Conservation (phyloP, 2,329 filamentous ascomycete species). For the Calonectria honghensis region DNA sequence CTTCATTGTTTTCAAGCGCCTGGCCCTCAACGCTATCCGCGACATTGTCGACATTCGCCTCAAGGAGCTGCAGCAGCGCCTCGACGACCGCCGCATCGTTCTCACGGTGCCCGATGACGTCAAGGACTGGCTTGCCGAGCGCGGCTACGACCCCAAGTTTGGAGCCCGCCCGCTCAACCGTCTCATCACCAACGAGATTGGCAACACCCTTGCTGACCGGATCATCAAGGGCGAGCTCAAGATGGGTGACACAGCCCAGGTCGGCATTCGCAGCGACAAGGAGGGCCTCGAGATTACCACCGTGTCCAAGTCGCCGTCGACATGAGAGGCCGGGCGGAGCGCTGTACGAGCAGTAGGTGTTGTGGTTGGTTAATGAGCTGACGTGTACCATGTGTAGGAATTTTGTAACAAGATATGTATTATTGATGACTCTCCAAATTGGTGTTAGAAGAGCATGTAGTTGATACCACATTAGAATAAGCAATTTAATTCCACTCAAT, state of each 20-base stretch:
- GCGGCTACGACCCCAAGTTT: constrained; percentile 93
- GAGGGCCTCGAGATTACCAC: constrained; percentile 72
- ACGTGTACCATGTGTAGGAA: constrained; percentile 50
- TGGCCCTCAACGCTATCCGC: constrained; percentile 84
- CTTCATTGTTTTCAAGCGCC: constrained; percentile 95
- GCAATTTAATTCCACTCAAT: constrained; percentile 27
- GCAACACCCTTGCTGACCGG: constrained; percentile 90
- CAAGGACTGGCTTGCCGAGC: constrained; percentile 90
- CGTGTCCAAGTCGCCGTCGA: constrained; percentile 47
- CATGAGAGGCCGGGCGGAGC: constrained; percentile 17
- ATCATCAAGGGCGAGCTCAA: constrained; percentile 91
- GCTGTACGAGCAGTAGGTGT: not conserved
- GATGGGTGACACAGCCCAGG: constrained; percentile 82
- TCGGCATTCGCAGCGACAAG: constrained; percentile 79
- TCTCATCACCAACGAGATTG: constrained; percentile 91
- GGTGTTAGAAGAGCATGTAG: constrained; percentile 26
- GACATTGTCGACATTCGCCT: constrained; percentile 97
- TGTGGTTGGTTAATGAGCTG: constrained; percentile 48
- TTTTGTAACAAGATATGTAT: constrained; percentile 32
- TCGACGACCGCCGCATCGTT: constrained; percentile 89
- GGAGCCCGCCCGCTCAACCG: constrained; percentile 94
- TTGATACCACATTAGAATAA: constrained; percentile 37
- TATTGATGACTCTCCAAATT: constrained; percentile 32
- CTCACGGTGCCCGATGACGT: constrained; percentile 83
- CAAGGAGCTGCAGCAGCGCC: constrained; percentile 85